phyloP scores from a whole-genome alignment of 2,329 filamentous ascomycete species.

The Periconia macrospinosa region DNA sequence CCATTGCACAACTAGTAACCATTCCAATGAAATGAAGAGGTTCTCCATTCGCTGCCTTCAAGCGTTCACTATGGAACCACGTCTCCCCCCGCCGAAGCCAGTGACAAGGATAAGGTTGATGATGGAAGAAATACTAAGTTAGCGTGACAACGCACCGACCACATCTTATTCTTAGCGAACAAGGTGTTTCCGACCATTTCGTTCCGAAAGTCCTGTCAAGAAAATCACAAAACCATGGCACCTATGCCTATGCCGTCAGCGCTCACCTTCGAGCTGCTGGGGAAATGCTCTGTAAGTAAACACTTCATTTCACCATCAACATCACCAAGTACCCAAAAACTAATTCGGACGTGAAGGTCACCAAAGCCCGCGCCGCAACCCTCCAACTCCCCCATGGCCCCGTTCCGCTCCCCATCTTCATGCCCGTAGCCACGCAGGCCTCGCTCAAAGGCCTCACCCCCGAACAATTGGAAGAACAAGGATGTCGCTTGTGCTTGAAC shows the following conservation, averaged over 20 bases:
- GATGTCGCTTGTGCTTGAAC: constrained; percentile 90
- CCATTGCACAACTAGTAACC: too few species aligned
- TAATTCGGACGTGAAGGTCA: constrained; percentile 64
- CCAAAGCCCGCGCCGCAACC: constrained; percentile 86
- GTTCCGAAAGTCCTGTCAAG: background rate
- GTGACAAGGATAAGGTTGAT: too few species aligned
- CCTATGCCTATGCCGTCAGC: constrained; percentile 39
- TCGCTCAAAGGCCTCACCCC: constrained; percentile 93
- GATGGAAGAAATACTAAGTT: too few species aligned
- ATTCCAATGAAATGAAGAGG: too few species aligned
- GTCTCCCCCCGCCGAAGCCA: too few species aligned
- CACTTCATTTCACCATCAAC: background rate
- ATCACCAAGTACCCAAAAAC: background rate
- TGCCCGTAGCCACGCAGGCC: constrained; percentile 97
- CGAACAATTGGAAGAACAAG: constrained; percentile 84
- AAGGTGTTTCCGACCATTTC: background rate
- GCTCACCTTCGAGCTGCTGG: constrained; percentile 41
- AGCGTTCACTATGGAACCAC: too few species aligned
- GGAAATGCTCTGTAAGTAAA: constrained; percentile 39
- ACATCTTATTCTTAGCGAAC: constrained; percentile 1
- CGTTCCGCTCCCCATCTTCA: constrained; percentile 90
- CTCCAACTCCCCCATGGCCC: constrained; percentile 88
- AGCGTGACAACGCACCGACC: background rate
- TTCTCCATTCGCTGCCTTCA: too few species aligned
- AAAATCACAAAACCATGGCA: constrained; percentile 25